Percentiles rank a stretch among this genome's conserved stretches.
Conservation (phyloP, 2,329 filamentous ascomycete species). For the Paraphoma sp. region DNA sequence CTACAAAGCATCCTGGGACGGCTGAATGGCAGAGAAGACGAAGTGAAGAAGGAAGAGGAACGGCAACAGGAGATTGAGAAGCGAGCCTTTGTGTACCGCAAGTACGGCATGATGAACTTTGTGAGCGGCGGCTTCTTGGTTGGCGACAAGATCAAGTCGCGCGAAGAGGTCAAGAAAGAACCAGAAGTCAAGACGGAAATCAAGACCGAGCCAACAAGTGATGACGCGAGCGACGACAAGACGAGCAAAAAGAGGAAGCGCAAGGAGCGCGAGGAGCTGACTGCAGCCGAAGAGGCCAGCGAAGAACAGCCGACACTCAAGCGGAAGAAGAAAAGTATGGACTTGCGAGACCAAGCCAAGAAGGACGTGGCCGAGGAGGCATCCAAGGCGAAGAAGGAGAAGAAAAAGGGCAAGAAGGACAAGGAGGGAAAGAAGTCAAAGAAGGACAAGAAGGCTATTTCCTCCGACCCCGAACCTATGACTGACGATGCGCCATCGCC, state of each 20-base stretch:
- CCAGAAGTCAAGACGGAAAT: constrained; percentile 42
- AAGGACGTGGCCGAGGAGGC: constrained; percentile 22
- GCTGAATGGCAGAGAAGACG: constrained; percentile 85
- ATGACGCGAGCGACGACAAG: constrained; percentile 28
- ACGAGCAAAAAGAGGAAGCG: constrained; percentile 44
- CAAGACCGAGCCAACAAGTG: constrained; percentile 50
- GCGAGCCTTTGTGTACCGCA: constrained; percentile 74
- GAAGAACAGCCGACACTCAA: constrained; percentile 42
- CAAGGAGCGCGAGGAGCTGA: constrained; percentile 27
- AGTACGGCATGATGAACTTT: constrained; percentile 83
- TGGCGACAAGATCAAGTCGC: constrained; percentile 61
- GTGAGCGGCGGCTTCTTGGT: constrained; percentile 80
- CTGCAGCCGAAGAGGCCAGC: constrained; percentile 41
- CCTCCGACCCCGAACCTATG: constrained; percentile 29
- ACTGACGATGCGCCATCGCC: constrained; percentile 23
- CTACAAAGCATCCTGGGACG: constrained; percentile 87
- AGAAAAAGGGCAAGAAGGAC: constrained; percentile 45
- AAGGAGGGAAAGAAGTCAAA: constrained; percentile 34
- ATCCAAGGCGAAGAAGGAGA: constrained; percentile 38
- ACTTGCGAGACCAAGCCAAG: constrained; percentile 37
- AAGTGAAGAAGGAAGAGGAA: constrained; percentile 73
- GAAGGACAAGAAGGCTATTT: constrained; percentile 31
- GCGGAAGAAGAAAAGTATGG: constrained; percentile 47
- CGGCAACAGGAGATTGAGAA: constrained; percentile 73
- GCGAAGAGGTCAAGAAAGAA: constrained; percentile 52